Evolutionary conservation across 2,329 filamentous ascomycete genomes (phyloP).

Genomic region (Sporothrix globosa): DNA sequence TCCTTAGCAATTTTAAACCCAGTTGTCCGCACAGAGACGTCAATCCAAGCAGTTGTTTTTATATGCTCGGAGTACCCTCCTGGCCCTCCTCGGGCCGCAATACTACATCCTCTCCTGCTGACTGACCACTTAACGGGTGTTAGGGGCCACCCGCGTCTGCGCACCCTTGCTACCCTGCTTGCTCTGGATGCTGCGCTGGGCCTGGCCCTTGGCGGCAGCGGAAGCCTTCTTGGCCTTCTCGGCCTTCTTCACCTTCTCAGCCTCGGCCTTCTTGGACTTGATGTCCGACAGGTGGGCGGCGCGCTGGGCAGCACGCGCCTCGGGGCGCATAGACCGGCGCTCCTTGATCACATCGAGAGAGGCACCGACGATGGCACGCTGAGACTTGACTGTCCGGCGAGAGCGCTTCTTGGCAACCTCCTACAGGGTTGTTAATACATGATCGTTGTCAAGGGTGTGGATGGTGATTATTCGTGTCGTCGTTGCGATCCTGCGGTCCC

Average conservation of each 20-base stretch:
- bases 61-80: conserved; percentile 7
- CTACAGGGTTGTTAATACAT: conserved; percentile 56
- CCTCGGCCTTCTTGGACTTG: conserved; percentile 96
- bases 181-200: conserved; percentile 79
- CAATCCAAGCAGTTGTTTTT: conserved; percentile 26
- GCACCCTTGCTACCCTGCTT: conserved; percentile 98
- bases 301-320: conserved; percentile 91
- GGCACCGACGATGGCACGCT: conserved; percentile 98
- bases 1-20: conserved; percentile 27
- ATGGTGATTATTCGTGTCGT: neutral
- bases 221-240: conserved; percentile 97
- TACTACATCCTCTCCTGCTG: neutral
- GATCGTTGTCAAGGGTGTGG: conserved; percentile 8
- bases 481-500: neutral
- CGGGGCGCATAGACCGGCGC: conserved; percentile 90
- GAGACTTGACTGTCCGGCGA: conserved; percentile 95
- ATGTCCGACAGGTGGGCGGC: conserved; percentile 89
- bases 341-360: conserved; percentile 99
- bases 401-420: conserved; percentile 99
- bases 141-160: conserved; percentile 80
- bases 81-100: neutral
- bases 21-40: conserved; percentile 20
- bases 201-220: conserved; percentile 73
- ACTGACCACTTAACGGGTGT: conserved; percentile 69
- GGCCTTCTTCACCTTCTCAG: conserved; percentile 92